Evolutionary conservation across 495 filamentous ascomycete genomes (phyloP), one percentile per base, ranked within the genome.

Genomic region (Podospora pseudoanserina): DNA sequence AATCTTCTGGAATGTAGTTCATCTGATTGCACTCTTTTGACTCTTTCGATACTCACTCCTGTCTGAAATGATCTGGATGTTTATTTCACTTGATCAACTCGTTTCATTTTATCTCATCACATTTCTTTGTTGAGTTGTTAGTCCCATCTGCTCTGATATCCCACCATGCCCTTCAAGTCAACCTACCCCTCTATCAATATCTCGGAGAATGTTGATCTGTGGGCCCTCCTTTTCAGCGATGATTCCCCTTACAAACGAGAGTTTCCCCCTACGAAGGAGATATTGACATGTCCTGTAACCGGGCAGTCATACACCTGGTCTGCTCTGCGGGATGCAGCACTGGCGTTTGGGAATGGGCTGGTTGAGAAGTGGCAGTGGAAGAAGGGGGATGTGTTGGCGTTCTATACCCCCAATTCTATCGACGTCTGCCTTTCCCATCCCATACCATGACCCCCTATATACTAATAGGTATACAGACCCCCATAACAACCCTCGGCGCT

Each of bases 341-440:
- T 88, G 60, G 86, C 88, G 26, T 96, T 98, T 72, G 95, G 92
- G 28, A 87, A 88, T 63, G 95, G 93, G 0, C 81, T 98, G 13
- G 89, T 88, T 73, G 78, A 79, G 15, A 72, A 82, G 34, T 96
- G 86, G 83, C 82, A 88, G 59, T 97, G 92, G 91, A 83, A 85
- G 68, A 94, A 90, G 73, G 92, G 92, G 67, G 92, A 94, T 75
- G 89, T 92, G 5, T 78, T 95, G 5, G 88, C 84, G 6, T 77
- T 94, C 55, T 86, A 82, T 75, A 87, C 88, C 3, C 89, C 92
- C 58, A 96, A 94, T 74, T 86, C 84, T 73, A 88, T 94, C 23
- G 73, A 75, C 56, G 73, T 73, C 9, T 9, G 6, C 30, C 30
- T 0, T 5, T 32, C 39, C 39, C 39, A 13, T 49, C 11, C 15